Evolutionary conservation across 1,284 basidiomycete genomes (phyloP).

Genomic region (Tilletia horrida): DNA sequence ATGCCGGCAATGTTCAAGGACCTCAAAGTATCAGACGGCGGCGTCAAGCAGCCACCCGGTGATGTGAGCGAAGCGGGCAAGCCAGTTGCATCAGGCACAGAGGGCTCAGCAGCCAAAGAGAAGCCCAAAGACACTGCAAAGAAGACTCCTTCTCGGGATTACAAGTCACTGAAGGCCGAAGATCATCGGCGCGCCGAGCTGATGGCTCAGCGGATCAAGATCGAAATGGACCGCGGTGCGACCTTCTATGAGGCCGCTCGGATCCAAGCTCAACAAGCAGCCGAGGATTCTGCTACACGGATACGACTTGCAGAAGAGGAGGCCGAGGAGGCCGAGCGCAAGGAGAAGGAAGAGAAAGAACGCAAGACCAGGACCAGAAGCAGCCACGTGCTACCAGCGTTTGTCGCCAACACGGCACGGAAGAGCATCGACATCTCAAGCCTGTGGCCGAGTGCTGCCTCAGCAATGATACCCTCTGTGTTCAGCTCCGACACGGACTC

Average conservation of each 20-base stretch:
- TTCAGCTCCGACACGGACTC: too few species aligned
- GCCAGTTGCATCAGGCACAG: background rate
- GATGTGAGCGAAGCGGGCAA: background rate
- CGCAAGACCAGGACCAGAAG: background rate
- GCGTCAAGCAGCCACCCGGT: background rate
- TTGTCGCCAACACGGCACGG: background rate
- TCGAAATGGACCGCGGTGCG: background rate
- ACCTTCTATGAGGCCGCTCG: background rate
- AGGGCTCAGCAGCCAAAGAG: background rate
- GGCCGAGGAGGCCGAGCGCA: slow-evolving; percentile 3
- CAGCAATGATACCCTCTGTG: too few species aligned
- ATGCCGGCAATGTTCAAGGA: slow-evolving; percentile 11
- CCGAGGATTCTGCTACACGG: background rate
- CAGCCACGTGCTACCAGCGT: slow-evolving; percentile 11
- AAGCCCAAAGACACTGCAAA: background rate
- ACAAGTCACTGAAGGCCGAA: slow-evolving; percentile 9
- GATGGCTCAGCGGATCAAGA: background rate
- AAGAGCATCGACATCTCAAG: slow-evolving; percentile 15
- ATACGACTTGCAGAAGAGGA: background rate
- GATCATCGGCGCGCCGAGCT: slow-evolving; percentile 5
- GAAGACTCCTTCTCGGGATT: background rate
- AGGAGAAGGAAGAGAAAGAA: slow-evolving; percentile 18
- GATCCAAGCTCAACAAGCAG: background rate
- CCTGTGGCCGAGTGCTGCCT: background rate
- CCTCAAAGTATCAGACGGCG: background rate